Evolutionary conservation across 257 asterid species (phyloP).

Genomic region (Capsicum chinense): DNA sequence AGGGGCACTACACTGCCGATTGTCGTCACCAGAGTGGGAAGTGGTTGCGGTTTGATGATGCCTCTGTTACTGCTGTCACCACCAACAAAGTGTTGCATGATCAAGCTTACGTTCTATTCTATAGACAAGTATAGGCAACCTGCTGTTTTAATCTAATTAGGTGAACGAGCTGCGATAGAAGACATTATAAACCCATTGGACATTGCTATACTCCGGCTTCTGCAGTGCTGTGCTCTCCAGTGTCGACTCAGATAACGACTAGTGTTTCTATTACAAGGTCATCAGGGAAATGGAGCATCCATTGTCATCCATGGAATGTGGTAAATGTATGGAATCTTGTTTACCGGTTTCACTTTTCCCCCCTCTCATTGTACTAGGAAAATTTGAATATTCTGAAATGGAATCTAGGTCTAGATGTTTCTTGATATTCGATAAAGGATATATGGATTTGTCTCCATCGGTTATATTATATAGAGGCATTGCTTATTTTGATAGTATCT

Average conservation of each 20-base stretch:
- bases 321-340: constrained; percentile 23
- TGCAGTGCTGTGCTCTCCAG: background rate
- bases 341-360: background rate
- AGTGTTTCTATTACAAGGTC: background rate
- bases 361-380: background rate
- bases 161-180: background rate
- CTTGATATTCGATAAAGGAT: background rate
- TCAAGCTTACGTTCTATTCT: constrained; percentile 86
- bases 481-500: background rate
- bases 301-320: background rate
- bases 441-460: background rate
- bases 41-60: constrained; percentile 91
- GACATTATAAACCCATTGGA: background rate
- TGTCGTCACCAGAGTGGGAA: constrained; percentile 57
- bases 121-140: constrained; percentile 58
- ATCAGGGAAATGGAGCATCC: background rate
- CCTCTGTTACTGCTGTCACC: constrained; percentile 59
- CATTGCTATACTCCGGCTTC: background rate
- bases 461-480: background rate
- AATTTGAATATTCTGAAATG: background rate
- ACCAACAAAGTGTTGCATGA: constrained; percentile 71
- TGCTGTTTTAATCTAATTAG: background rate
- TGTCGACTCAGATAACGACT: background rate
- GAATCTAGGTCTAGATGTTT: constrained; percentile 21
- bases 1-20: constrained; percentile 92